Base-by-base conservation (phyloP, 2,329 filamentous ascomycete genomes). In the Dryadomyces quercivorus region DNA sequence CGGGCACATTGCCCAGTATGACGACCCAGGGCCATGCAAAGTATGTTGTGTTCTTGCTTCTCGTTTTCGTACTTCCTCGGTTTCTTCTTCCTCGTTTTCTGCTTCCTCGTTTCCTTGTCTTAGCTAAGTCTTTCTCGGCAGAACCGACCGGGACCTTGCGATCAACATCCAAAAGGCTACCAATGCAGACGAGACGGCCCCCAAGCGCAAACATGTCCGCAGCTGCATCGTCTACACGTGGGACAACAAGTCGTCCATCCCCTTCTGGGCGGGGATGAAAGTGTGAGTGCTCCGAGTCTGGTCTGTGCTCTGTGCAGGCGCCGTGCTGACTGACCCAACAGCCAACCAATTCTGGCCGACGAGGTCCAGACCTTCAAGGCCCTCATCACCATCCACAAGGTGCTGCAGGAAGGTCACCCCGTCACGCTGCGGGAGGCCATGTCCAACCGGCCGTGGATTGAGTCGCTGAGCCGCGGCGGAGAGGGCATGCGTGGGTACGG, bases 291-390 rank as follows among this genome's bases (percentile, higher is more conserved):
- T 26, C 36, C 5, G 16, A 13, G n/a, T 13, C 10, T 16, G 3
- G 13, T 8, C n/a, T 38, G 34, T n/a, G 40, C 20, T 46, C 22
- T 3, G 18, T 5, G 18, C 52, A 12, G 16, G 8, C 42, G 18
- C 42, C 42, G 4, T 44, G 5, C 13, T 44, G 18, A n/a, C 13
- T 44, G 18, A 44, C 42, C 16, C 5, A 58, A 44, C 62, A 94
- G 88, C 64, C 92, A 97, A 73, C 93, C 93, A n/a, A 90, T 98
- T 65, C 81, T 97, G 60, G 92, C 93, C 70, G 93, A 98, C 67
- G 93, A 98, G 74, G 85, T 98, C 43, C 93, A 98, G 74, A 97
- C 93, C 4, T 98, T 97, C 79, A 98, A 98, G 70, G 91, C 93
- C 50, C 80, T 98, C 58, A 96, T 97, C 65, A 97, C 90, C 21